A percentile compares a stretch with the other conserved stretches of the same genome.
Conservation (phyloP, 2,329 filamentous ascomycete species). For the Drechslerella stenobrocha region DNA sequence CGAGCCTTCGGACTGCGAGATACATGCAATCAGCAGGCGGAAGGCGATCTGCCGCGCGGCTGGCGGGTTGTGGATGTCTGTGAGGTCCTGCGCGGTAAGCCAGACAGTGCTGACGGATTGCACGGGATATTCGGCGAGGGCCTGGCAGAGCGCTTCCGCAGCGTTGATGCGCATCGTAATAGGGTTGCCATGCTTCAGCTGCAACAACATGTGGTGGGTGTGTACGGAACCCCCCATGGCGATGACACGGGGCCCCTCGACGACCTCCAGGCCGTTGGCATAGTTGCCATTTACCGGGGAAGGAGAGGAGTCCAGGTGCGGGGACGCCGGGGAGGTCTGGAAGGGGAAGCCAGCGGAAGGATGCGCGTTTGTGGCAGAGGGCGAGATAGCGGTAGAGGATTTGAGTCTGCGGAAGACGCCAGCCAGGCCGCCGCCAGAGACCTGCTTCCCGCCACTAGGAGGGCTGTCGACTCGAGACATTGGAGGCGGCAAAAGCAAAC, state of each 20-base stretch:
- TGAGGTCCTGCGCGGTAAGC: constrained; percentile 68
- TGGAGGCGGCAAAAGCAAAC: constrained; percentile 9
- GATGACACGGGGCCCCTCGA: constrained; percentile 14
- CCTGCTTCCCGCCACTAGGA: constrained; percentile 33
- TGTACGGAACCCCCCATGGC: constrained; percentile 41
- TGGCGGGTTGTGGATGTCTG: constrained; percentile 63
- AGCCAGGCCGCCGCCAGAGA: constrained; percentile 30
- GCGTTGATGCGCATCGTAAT: constrained; percentile 51
- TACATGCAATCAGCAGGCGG: constrained; percentile 68
- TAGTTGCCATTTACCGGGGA: constrained; percentile 23
- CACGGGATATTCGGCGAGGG: constrained; percentile 51
- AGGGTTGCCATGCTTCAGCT: constrained; percentile 50
- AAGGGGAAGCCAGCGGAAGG: constrained; percentile 21
- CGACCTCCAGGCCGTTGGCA: constrained; percentile 23
- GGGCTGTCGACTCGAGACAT: constrained; percentile 48
- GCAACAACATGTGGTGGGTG: constrained; percentile 49
- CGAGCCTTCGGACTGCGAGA: constrained; percentile 66
- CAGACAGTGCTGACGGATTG: constrained; percentile 64
- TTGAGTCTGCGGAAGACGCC: constrained; percentile 45
- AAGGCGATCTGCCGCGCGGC: constrained; percentile 65
- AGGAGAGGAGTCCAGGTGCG: constrained; percentile 13
- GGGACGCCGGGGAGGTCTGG: constrained; percentile 15
- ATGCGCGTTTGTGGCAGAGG: constrained; percentile 34
- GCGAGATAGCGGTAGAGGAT: constrained; percentile 32
- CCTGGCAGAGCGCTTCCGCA: constrained; percentile 50